Base-by-base conservation (phyloP, 2,329 filamentous ascomycete species). In the Aspergillus sp. region DNA sequence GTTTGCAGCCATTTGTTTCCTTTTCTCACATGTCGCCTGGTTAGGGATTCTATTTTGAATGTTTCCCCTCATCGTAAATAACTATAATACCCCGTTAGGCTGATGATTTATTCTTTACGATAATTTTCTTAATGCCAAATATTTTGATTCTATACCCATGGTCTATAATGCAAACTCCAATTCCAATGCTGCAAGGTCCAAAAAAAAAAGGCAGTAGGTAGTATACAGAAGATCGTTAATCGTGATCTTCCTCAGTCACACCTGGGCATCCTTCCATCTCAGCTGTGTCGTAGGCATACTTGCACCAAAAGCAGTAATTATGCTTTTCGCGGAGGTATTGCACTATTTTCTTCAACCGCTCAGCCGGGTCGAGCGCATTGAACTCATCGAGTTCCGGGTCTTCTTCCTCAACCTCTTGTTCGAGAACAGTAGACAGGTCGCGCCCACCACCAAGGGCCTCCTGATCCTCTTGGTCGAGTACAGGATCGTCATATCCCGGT, bases 251-350 rank as follows among this genome's bases (percentile, higher is more conserved):
- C 75, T 97, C 95, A 0, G 87, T 90, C 37, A 88, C 56, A 1
- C 95, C 95, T 0, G 95, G 93, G 79, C 95, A 99, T 0, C 90
- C 93, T 12, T 95, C 91, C 88, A 97, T 87, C 68, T 91, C 64
- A 17, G 19, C 46, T 7, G 72, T 71, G 33, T 87, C 84, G 72
- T 97, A 99, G 52, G 80, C 80, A 74, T 84, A 89, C 73, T 97
- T 98, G 76, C 95, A 99, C 90, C 93, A 99, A 72, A 97, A 96
- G 77, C 95, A 99, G 72, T 99, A 99, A 45, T 81, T 76, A 68
- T 91, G 85, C 68, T 84, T 83, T 49, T 86, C 79, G 39, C 95
- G 84, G 54, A 99, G 73, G 73, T 90, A 87, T 17, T 77, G 72
- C 9, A 96, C 82, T 14, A 96, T 73, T 64, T 80, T 85, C 8